Base-by-base conservation (phyloP, 345 rosid genomes). In the Balakata baccata region DNA sequence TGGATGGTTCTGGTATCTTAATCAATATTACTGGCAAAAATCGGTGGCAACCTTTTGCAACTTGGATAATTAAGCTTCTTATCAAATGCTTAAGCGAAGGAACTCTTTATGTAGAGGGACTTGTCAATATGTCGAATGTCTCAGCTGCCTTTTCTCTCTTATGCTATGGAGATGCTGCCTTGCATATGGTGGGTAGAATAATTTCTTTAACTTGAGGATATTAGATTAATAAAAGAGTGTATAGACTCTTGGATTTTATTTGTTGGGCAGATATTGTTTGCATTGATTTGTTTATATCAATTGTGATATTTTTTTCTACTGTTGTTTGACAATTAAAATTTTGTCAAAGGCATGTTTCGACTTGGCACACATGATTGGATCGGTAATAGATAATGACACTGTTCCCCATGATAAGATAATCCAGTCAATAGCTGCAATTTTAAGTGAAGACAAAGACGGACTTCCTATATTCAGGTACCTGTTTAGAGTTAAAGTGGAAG, bases 271-370 rank as follows among this genome's bases (percentile, higher is more conserved):
- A 29, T 29, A 20, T 39, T 57, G 39, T 52, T 66, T 72, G 25
- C 66, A 75, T 83, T 78, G 50, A 47, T 79, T 77, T 74, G 59
- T 45, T 71, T 74, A 34, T 76, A 70, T 68, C 53, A 45, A 66
- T 70, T 80, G 74, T 64, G 67, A 70, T 77, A 77, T 38, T 39
- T 76, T 77, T 77, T 76, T 64, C 47, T 62, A 75, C 70, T 39
- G 49, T 84, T 80, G 69, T 85, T 90, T 94, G 87, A 90, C 79
- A 74, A 59, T 71, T 83, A 43, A 75, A 77, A 66, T 85, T 81
- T 78, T 89, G 75, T 88, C 81, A 83, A 84, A 94, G 98, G 98
- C 97, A 68, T 90, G 97, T 85, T 89, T 92, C 79, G 98, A 94
- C 80, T 91, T 92, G 63, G 92, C 89, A 73, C 83, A 94, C 73